Percentiles rank a stretch among this genome's conserved stretches.
Evolutionary conservation across 2,329 filamentous ascomycete species (phyloP).

Genomic region (Balansia obtecta): DNA sequence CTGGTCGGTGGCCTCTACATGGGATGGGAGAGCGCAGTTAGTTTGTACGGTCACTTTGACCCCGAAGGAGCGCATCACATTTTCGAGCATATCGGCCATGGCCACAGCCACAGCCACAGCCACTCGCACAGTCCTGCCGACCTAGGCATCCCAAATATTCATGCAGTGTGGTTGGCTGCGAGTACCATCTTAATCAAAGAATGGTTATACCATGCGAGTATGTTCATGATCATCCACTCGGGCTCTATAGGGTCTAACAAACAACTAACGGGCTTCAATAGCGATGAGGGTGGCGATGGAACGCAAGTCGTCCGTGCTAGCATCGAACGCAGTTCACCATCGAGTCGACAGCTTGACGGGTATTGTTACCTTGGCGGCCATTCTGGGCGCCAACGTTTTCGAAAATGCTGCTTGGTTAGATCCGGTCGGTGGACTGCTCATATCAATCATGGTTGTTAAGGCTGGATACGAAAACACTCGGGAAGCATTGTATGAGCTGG

Average conservation of each 20-base stretch:
- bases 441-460: constrained; percentile 85
- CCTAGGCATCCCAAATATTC: constrained; percentile 61
- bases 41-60: constrained; percentile 61
- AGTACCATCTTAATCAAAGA: constrained; percentile 90
- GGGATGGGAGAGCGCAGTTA: constrained; percentile 60
- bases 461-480: constrained; percentile 81
- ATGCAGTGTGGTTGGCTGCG: constrained; percentile 87
- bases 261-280: constrained; percentile 21
- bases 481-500: constrained; percentile 72
- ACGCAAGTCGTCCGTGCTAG: constrained; percentile 88
- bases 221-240: constrained; percentile 27
- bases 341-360: constrained; percentile 92
- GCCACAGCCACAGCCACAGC: constrained; percentile 32
- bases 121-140: constrained; percentile 41
- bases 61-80: constrained; percentile 55
- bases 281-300: constrained; percentile 92
- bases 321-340: constrained; percentile 93
- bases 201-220: constrained; percentile 94
- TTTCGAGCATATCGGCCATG: constrained; percentile 37
- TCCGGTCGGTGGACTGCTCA: constrained; percentile 82
- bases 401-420: constrained; percentile 84
- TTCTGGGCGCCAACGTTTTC: constrained; percentile 79
- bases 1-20: constrained; percentile 85
- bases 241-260: background rate
- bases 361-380: constrained; percentile 80